Percentiles rank a stretch among this genome's conserved stretches.
phyloP scores from a whole-genome alignment of 148 eudicot species.

The Cornus florida region DNA sequence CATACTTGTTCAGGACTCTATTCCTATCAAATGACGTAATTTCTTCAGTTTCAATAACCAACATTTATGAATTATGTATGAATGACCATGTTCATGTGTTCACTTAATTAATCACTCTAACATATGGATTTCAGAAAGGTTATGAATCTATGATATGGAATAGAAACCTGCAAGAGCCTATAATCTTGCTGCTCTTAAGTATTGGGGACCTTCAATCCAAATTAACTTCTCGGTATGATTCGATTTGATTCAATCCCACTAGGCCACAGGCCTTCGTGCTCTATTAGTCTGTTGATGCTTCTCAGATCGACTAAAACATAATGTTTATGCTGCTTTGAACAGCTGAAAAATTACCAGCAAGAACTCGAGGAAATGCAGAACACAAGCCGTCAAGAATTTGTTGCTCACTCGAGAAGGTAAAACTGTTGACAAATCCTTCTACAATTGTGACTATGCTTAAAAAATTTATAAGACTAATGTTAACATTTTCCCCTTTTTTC shows the following conservation, averaged over 20 bases:
- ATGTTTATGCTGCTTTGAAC: slow-evolving; percentile 2
- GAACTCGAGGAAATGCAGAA: slow-evolving; percentile 80
- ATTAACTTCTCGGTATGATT: slow-evolving; percentile 75
- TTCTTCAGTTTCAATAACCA: slow-evolving; percentile 44
- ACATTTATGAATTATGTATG: not conserved
- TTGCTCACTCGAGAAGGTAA: slow-evolving; percentile 91
- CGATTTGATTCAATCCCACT: not conserved
- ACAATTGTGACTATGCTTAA: not conserved
- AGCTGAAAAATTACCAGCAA: slow-evolving; percentile 74
- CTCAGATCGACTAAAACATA: not conserved
- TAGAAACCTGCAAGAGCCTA: slow-evolving; percentile 93
- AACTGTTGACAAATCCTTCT: not conserved
- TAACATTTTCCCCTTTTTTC: not conserved
- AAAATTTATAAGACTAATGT: not conserved
- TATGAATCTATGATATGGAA: slow-evolving; percentile 98
- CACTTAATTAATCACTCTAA: not conserved
- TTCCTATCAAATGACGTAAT: slow-evolving; percentile 25
- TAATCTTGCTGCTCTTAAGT: slow-evolving; percentile 90
- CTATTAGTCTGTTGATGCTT: not conserved
- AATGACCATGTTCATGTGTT: not conserved
- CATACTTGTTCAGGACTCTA: slow-evolving; percentile 26
- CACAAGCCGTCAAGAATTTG: slow-evolving; percentile 87
- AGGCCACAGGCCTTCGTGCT: too few relatives aligned
- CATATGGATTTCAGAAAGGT: slow-evolving; percentile 49
- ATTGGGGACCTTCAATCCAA: slow-evolving; percentile 89